Base-by-base conservation (phyloP, 495 filamentous ascomycete species). In the Chaetomium fimeti region DNA sequence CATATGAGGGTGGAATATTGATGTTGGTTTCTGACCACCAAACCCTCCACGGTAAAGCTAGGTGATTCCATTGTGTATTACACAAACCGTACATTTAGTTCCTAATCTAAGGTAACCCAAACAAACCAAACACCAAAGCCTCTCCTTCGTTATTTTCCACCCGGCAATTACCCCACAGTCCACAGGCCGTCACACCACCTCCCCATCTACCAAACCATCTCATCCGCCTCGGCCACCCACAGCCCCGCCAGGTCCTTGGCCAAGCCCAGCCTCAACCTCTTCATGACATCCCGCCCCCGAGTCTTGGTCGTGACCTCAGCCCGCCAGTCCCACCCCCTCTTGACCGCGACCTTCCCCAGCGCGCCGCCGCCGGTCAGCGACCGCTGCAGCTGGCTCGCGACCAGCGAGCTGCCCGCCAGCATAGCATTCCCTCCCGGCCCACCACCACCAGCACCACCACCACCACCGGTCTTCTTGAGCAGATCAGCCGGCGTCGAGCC, bases 291-390 rank as follows among this genome's bases (percentile, higher is more conserved):
- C 67, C 83, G 78, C 0, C 85, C 90, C 58, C 69, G 85, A 13
- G 80, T 81, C 32, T 79, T 77, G 51, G 83, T 84, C 15, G 78
- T 71, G 57, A 93, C 73, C 13, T 84, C 84, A 7, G 76, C 79
- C 66, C 92, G 77, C 92, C 92, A 97, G 76, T 97, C 92, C 92
- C 92, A 96, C 0, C 88, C 88, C 57, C 90, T 79, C 73, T 83
- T 81, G 18, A 79, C 67, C 32, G 77, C 74, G 15, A 77, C 79
- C 68, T 83, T 82, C 73, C 62, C 65, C 51, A 67, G 58, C 60
- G 53, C 60, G n/a, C 32, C 66, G 42, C 18, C 60, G 45, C 70
- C 71, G 13, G 61, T 63, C 15, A 84, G 80, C 4, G 79, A 84
- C 56, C 78, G 81, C 55, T 83, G 83, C 66, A 86, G 76, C 63